Percentiles rank a stretch among this genome's conserved stretches.
Conservation (phyloP, 1,139 yeast species). For the Taiozyma onychis region DNA sequence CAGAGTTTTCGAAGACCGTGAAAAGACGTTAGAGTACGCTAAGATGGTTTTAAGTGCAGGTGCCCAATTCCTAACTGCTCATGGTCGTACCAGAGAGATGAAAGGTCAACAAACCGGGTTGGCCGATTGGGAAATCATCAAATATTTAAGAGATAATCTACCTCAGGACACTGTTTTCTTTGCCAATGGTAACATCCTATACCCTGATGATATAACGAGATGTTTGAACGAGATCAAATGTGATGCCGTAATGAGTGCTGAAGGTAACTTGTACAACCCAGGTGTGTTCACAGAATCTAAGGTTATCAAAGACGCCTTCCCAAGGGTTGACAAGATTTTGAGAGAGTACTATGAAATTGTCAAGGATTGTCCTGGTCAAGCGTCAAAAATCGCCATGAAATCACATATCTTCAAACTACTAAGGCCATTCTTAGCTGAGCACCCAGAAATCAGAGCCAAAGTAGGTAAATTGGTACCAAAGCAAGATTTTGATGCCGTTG, state of each 20-base stretch:
- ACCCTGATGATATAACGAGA: conserved; percentile 71
- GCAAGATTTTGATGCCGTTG: conserved; percentile 55
- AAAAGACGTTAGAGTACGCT: conserved; percentile 83
- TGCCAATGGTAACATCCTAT: conserved; percentile 88
- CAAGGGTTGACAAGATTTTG: conserved; percentile 76
- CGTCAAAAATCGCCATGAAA: conserved; percentile 81
- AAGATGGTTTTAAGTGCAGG: conserved; percentile 90
- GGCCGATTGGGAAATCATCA: conserved; percentile 86
- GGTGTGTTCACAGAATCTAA: conserved; percentile 55
- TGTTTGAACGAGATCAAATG: conserved; percentile 60
- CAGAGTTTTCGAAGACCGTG: conserved; percentile 80
- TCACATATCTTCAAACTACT: conserved; percentile 87
- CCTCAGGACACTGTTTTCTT: conserved; percentile 84
- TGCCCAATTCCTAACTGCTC: conserved; percentile 91
- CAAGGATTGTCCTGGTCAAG: conserved; percentile 57
- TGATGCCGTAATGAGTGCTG: conserved; percentile 98
- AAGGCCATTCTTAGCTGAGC: conserved; percentile 68
- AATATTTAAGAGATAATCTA: conserved; percentile 69
- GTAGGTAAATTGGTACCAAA: conserved; percentile 52
- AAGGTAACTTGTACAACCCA: conserved; percentile 90
- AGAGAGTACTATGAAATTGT: conserved; percentile 89
- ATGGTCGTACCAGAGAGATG: conserved; percentile 95
- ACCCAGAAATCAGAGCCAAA: conserved; percentile 70
- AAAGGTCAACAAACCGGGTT: conserved; percentile 94
- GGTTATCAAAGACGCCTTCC: conserved; percentile 63